Percentiles rank a stretch among this genome's conserved stretches.
Conservation (phyloP, 257 asterid genomes). For the Haberlea rhodopensis region DNA sequence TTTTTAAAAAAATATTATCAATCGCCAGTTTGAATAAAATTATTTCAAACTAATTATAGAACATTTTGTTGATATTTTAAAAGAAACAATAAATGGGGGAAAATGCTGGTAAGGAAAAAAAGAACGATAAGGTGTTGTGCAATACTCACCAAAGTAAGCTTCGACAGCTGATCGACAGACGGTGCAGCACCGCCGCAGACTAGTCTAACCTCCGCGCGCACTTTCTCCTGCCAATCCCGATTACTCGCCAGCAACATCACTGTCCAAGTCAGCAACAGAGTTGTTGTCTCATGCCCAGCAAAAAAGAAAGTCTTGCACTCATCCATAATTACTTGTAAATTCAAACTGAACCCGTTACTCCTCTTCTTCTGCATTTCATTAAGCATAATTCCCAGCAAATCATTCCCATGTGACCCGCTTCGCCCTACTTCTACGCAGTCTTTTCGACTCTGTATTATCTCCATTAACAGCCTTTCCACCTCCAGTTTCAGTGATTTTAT, state of each 20-base stretch:
- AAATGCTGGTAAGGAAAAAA: neutral
- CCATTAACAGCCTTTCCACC: slow-evolving; percentile 80
- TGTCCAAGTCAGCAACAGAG: slow-evolving; percentile 89
- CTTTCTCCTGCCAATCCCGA: slow-evolving; percentile 72
- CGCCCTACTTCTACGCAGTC: slow-evolving; percentile 76
- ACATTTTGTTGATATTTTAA: neutral
- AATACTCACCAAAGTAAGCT: slow-evolving; percentile 61
- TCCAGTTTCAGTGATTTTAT: slow-evolving; percentile 69
- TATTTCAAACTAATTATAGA: too few relatives aligned
- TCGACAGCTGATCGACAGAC: slow-evolving; percentile 63
- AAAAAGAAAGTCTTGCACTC: slow-evolving; percentile 95
- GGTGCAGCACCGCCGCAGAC: slow-evolving; percentile 56
- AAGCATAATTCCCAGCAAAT: slow-evolving; percentile 68
- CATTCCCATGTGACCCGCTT: slow-evolving; percentile 70
- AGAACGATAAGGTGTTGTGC: neutral
- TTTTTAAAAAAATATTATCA: too few relatives aligned
- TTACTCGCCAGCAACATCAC: slow-evolving; percentile 77
- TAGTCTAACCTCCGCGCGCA: slow-evolving; percentile 55
- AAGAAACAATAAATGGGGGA: neutral
- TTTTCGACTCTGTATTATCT: slow-evolving; percentile 75
- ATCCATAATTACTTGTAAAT: slow-evolving; percentile 81
- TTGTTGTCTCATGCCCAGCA: slow-evolving; percentile 95
- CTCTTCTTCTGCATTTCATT: slow-evolving; percentile 73
- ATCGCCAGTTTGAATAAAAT: too few relatives aligned
- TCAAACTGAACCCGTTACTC: slow-evolving; percentile 50